Evolutionary conservation across 1,284 basidiomycete species (phyloP).

Genomic region (Naganishia albida): DNA sequence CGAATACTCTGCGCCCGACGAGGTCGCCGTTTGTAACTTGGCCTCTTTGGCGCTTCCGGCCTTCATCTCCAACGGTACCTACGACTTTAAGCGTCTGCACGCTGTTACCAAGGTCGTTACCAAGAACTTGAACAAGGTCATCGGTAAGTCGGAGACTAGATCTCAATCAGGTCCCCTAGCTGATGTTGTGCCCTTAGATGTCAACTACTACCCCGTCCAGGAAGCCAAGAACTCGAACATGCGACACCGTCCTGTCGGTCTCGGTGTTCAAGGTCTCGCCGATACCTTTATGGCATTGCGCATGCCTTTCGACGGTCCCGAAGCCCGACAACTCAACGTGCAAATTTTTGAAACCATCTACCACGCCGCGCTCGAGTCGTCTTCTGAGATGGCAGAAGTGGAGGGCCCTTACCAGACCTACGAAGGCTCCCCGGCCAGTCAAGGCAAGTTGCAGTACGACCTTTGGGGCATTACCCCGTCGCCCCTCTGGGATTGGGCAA

Average conservation of each 20-base stretch:
- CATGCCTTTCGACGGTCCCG: slow-evolving; percentile 90
- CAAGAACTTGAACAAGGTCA: slow-evolving; percentile 91
- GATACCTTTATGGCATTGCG: slow-evolving; percentile 98
- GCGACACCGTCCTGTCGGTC: slow-evolving; percentile 95
- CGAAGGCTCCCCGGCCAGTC: slow-evolving; percentile 83
- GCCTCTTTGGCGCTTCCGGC: slow-evolving; percentile 94
- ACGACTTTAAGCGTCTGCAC: slow-evolving; percentile 94
- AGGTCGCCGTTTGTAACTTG: slow-evolving; percentile 98
- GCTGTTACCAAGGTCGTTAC: slow-evolving; percentile 90
- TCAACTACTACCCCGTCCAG: slow-evolving; percentile 76
- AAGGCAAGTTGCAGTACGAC: slow-evolving; percentile 91
- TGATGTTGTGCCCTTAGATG: slow-evolving; percentile 38
- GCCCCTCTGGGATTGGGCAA: slow-evolving; percentile 91
- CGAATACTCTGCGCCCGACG: slow-evolving; percentile 96
- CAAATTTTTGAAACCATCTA: slow-evolving; percentile 99
- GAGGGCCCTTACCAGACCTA: slow-evolving; percentile 90
- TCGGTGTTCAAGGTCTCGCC: slow-evolving; percentile 97
- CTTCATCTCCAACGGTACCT: slow-evolving; percentile 68
- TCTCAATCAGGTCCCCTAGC: not conserved
- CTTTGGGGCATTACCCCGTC: slow-evolving; percentile 93
- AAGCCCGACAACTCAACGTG: slow-evolving; percentile 84
- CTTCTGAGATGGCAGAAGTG: slow-evolving; percentile 78
- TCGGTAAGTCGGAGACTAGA: slow-evolving; percentile 56
- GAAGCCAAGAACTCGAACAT: slow-evolving; percentile 92
- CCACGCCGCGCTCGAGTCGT: slow-evolving; percentile 90